Base-by-base conservation (phyloP, 2,329 filamentous ascomycete genomes). In the Xylaria sp. region DNA sequence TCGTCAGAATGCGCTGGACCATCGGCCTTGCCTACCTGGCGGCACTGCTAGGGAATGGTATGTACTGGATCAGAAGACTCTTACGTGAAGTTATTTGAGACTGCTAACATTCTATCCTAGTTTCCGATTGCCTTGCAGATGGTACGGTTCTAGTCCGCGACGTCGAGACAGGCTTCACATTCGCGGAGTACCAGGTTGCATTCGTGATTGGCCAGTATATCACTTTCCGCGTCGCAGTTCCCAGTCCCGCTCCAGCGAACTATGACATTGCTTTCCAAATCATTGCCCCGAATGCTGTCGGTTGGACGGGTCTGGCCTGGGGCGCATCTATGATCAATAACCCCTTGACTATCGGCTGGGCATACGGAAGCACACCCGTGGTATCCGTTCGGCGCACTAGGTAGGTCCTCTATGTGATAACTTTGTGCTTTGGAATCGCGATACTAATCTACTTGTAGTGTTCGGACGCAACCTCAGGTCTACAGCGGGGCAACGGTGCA, bases 261-360 rank as follows among this genome's bases (percentile, higher is more conserved):
- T 81, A 78, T 61, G 79, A 82, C 57, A 73, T 75, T 11, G 76
- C 81, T 4, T 40, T 82, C 21, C 80, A 83, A 66, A 76, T 83
- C 46, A 72, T 78, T 2, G 76, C 79, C 0, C 80, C 80, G 14
- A 72, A 72, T n/a, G 69, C 72, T 2, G 75, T 81, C 47, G 81
- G 80, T 58, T 83, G 81, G 81, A 77, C 78, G 8, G 81, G 80
- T 2, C 72, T 82, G 21, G 77, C 81, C 14, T 83, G 81, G 81
- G 81, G 80, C n/a, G 81, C 80, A 3, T 76, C 76, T 35, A 83
- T 83, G 81, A 76, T 78, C 1, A 80, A 81, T 70, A 79, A 79
- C 61, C 81, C 81, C 1, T 71, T 83, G 1, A 76, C 79, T 4
- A 69, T 83, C 28, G 77, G 74, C 4, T 83, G 81, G 81, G 68